Evolutionary conservation across 1,139 yeast species (phyloP).

Genomic region (Suhomyces chickasaworum): DNA sequence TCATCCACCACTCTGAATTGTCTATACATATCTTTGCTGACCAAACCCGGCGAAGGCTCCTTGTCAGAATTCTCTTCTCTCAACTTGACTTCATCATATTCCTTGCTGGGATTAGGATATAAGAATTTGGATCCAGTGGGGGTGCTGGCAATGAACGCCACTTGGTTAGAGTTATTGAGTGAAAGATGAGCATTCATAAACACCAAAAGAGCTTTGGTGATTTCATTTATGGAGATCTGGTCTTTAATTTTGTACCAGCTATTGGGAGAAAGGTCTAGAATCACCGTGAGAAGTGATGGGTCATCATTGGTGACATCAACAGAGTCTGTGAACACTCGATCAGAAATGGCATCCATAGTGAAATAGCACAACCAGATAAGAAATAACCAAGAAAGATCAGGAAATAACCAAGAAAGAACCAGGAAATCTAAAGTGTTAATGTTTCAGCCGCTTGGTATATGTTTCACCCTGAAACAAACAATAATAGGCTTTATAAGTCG

Average conservation of each 20-base stretch:
- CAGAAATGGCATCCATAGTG: conserved; percentile 74
- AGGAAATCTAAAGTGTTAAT: too few species aligned
- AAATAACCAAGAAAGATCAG: too few species aligned
- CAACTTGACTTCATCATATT: conserved; percentile 23
- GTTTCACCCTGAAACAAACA: too few species aligned
- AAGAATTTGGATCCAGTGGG: conserved; percentile 69
- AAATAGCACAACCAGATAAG: background rate
- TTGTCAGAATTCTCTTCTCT: conserved; percentile 12
- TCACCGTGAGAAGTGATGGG: conserved; percentile 78
- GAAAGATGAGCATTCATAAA: conserved; percentile 86
- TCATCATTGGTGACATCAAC: conserved; percentile 52
- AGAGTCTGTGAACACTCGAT: conserved; percentile 58
- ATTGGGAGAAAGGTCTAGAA: conserved; percentile 75
- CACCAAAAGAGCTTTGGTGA: conserved; percentile 63
- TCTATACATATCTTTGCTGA: conserved; percentile 65
- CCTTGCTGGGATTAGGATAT: conserved; percentile 56
- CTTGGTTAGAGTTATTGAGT: conserved; percentile 79
- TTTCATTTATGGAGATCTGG: conserved; percentile 51
- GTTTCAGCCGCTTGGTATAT: too few species aligned
- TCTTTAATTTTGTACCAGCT: conserved; percentile 67
- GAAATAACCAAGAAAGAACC: too few species aligned
- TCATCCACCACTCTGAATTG: conserved; percentile 86
- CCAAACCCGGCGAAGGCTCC: conserved; percentile 22
- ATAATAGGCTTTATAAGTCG: too few species aligned
- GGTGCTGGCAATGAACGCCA: conserved; percentile 80